Evolutionary conservation across 768 basidiomycete genomes (phyloP).

Genomic region (Phaeolepiota aurea): DNA sequence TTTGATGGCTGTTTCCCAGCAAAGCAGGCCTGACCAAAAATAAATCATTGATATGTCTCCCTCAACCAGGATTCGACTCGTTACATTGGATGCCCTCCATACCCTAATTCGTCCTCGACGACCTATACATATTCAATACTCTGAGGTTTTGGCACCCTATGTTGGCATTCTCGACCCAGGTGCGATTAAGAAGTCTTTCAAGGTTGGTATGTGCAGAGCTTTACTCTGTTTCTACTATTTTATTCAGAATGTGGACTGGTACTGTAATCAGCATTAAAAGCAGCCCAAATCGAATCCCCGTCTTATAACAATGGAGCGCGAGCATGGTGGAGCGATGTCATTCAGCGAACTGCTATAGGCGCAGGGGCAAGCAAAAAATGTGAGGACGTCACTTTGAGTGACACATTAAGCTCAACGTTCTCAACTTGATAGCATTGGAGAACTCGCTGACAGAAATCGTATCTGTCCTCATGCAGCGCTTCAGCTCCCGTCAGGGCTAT

Average conservation of each 20-base stretch:
- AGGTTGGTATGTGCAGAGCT: constrained; percentile 29
- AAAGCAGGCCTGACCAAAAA: no score
- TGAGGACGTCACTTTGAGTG: constrained; percentile 16
- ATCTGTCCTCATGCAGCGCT: constrained; percentile 50
- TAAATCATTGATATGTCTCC: no score
- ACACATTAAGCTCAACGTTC: background rate
- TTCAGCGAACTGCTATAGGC: constrained; percentile 63
- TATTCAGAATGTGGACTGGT: constrained; percentile 1
- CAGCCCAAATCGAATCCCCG: constrained; percentile 49
- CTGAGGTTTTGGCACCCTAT: constrained; percentile 57
- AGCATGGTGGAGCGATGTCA: constrained; percentile 75
- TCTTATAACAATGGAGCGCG: constrained; percentile 46
- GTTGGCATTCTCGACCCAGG: constrained; percentile 52
- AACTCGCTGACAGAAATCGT: constrained; percentile 48
- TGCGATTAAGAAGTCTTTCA: constrained; percentile 50
- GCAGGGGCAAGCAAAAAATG: constrained; percentile 60
- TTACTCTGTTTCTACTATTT: constrained; percentile 1
- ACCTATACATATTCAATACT: constrained; percentile 61
- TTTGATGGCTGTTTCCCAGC: no score
- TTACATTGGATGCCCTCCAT: constrained; percentile 74
- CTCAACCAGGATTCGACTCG: constrained; percentile 47
- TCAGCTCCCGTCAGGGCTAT: constrained; percentile 69
- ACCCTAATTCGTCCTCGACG: constrained; percentile 65
- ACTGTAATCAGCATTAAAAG: constrained; percentile 25
- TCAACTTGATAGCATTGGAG: constrained; percentile 38